Base-by-base conservation (phyloP, 2,329 filamentous ascomycete genomes). In the Trichocomaceae sp. region DNA sequence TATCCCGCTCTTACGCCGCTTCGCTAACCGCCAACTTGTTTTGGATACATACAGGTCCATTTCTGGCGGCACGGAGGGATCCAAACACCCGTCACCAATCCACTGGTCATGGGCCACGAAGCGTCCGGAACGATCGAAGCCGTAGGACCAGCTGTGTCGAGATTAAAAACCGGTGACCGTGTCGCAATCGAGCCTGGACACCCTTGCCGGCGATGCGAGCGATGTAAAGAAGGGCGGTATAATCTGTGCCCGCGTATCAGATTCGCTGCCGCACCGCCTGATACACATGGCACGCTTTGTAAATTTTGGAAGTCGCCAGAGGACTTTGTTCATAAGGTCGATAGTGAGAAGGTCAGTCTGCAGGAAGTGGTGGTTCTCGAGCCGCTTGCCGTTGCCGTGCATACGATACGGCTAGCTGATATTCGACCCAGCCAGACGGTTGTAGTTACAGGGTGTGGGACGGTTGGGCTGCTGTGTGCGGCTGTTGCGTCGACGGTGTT, bases 31-130 rank as follows among this genome's bases (percentile, higher is more conserved):
- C 7, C 8, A 5, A 29, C 7, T 9, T 29, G 7, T 29, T 45
- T 22, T 37, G 12, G n/a, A 44, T 20, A 15, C n/a, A 4, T 9
- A 29, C 44, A 69, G 67, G 68, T 72, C 13, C 71, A 73, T 53
- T 73, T 72, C 60, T 73, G 70, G 69, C 59, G 62, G n/a, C 61
- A 70, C 33, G 70, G 70, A 26, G 67, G 66, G n/a, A 62, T 74
- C 39, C 64, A 66, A 15, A 57, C 59, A 5, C 61, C 64, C 35
- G 64, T 72, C 29, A 64, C 62, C 6, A 57, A 62, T n/a, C 64
- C 67, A 1, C 41, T 71, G 4, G 59, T 66, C 8, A 64, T 72
- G 58, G 69, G 69, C 49, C 69, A 72, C 54, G 69, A 72, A 60
- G 62, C 67, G 15, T 63, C 64, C 0, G 69, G 66, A 71, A 5